Evolutionary conservation across 2,329 filamentous ascomycete species (phyloP).

Genomic region (Ascocoryne sarcoides): DNA sequence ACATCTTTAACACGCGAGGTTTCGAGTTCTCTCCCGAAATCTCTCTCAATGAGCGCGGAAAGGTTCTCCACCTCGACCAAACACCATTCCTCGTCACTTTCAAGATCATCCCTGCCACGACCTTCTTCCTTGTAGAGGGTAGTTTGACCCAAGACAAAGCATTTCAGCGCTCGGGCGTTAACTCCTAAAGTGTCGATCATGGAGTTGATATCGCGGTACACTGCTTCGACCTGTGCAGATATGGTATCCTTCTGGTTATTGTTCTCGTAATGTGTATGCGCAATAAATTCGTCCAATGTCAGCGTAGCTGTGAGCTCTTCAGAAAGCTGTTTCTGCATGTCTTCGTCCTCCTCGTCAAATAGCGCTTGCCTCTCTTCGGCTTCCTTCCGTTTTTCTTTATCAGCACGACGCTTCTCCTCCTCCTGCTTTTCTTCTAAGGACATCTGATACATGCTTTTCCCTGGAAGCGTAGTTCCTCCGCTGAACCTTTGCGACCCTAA

Average conservation of each 20-base stretch:
- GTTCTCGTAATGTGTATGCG: constrained; percentile 49
- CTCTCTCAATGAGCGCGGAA: constrained; percentile 50
- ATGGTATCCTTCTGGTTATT: constrained; percentile 26
- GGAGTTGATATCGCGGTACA: constrained; percentile 76
- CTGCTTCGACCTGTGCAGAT: constrained; percentile 53
- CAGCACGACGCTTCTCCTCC: constrained; percentile 22
- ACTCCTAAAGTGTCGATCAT: constrained; percentile 93
- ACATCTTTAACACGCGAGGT: constrained; percentile 60
- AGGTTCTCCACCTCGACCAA: constrained; percentile 69
- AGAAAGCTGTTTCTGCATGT: constrained; percentile 53
- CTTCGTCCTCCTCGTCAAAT: constrained; percentile 61
- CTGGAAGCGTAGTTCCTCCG: constrained; percentile 34
- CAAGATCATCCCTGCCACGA: constrained; percentile 59
- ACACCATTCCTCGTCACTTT: constrained; percentile 59
- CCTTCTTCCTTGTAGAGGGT: constrained; percentile 43
- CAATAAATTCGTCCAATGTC: constrained; percentile 59
- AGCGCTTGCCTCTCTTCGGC: constrained; percentile 49
- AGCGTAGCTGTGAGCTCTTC: constrained; percentile 53
- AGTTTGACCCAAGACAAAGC: constrained; percentile 59
- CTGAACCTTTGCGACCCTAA: constrained; percentile 38
- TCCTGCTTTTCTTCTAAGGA: constrained; percentile 20
- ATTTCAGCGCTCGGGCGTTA: constrained; percentile 56
- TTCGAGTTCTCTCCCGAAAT: constrained; percentile 57
- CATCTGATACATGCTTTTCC: constrained; percentile 16
- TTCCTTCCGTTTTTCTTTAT: constrained; percentile 43